phyloP scores from a whole-genome alignment of 176 grass and related monocot genomes.

The Calamus simplicifolius region DNA sequence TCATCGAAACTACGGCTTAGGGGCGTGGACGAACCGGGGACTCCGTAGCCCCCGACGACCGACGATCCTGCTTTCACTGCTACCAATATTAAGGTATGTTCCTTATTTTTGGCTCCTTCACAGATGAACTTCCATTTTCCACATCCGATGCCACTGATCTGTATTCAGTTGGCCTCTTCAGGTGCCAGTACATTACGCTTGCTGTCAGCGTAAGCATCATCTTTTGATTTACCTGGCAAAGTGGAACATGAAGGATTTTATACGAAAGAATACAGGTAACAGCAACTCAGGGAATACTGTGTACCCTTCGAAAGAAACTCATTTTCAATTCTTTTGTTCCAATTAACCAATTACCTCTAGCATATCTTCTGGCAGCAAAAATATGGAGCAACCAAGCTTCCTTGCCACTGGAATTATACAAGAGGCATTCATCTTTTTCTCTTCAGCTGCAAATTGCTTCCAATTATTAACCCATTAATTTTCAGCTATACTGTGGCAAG shows the following conservation, averaged over 20 bases:
- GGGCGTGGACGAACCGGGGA: too few relatives aligned
- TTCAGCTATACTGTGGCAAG: too few relatives aligned
- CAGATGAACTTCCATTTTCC: conserved; percentile 58
- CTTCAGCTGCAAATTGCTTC: conserved; percentile 46
- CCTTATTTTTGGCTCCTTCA: too few relatives aligned
- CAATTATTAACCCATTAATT: too few relatives aligned
- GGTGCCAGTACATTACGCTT: conserved; percentile 96
- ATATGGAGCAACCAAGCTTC: conserved; percentile 96
- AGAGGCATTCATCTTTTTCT: conserved; percentile 96
- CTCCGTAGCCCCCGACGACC: too few relatives aligned
- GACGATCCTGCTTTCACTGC: too few relatives aligned
- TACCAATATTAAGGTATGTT: too few relatives aligned
- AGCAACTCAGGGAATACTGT: too few relatives aligned
- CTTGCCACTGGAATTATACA: conserved; percentile 92
- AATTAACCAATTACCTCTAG: conserved; percentile 46
- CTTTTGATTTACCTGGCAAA: conserved; percentile 87
- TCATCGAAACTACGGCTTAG: too few relatives aligned
- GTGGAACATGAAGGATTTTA: too few relatives aligned
- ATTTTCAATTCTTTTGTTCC: neutral
- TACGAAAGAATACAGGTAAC: too few relatives aligned
- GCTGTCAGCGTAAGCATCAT: conserved; percentile 91
- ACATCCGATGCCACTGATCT: conserved; percentile 38
- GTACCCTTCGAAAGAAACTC: too few relatives aligned
- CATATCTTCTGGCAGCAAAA: conserved; percentile 94
- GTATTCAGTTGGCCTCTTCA: conserved; percentile 53